phyloP scores from a whole-genome alignment of 768 basidiomycete species.

The Lactarius tabidus region DNA sequence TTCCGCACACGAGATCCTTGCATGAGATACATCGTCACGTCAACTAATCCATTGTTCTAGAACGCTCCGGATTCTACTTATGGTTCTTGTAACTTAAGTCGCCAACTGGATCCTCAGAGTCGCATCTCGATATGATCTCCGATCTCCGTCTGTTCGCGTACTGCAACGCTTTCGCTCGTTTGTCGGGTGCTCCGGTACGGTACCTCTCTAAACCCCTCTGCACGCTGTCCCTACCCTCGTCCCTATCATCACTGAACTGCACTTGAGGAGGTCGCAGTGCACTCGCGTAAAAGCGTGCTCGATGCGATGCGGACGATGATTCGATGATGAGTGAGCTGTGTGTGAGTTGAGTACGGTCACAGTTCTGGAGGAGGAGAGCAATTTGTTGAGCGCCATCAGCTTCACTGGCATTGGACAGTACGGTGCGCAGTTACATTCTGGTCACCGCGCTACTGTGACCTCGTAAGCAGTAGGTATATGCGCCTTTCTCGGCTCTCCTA shows the following conservation, averaged over 20 bases:
- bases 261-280: constrained; percentile 60
- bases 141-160: constrained; percentile 68
- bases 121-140: constrained; percentile 69
- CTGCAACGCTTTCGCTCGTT: constrained; percentile 50
- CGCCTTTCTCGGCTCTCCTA: no score
- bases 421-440: background rate
- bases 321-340: constrained; percentile 86
- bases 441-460: no score
- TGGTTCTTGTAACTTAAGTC: constrained; percentile 63
- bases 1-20: constrained; percentile 70
- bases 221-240: constrained; percentile 56
- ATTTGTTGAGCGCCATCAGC: constrained; percentile 68
- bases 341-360: constrained; percentile 80
- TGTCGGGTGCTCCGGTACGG: constrained; percentile 28
- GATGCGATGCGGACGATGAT: constrained; percentile 81
- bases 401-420: constrained; percentile 82
- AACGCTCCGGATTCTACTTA: background rate
- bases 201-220: constrained; percentile 46
- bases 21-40: constrained; percentile 48
- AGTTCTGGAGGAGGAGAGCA: constrained; percentile 60
- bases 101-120: constrained; percentile 36
- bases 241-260: no score
- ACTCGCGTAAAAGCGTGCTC: constrained; percentile 58
- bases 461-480: no score
- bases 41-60: background rate